Evolutionary conservation across 805 yeast species (phyloP).

Genomic region (Pichia heedii): DNA sequence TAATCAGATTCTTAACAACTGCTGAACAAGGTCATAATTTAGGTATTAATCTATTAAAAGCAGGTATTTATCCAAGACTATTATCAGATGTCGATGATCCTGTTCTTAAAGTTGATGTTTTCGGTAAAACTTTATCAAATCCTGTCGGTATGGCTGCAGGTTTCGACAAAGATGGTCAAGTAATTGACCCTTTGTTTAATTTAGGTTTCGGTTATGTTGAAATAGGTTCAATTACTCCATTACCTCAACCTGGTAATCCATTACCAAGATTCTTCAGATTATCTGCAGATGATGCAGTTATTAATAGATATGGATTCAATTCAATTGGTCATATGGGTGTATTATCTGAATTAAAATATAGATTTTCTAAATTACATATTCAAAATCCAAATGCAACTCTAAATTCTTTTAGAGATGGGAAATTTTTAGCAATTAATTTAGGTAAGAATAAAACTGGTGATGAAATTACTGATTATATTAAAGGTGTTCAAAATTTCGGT

Average conservation of each 20-base stretch:
- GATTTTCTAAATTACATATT: slow-evolving; percentile 40
- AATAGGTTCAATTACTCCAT: slow-evolving; percentile 87
- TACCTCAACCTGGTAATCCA: slow-evolving; percentile 94
- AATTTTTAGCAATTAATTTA: slow-evolving; percentile 70
- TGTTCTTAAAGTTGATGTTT: slow-evolving; percentile 49
- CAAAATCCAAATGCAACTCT: slow-evolving; percentile 16
- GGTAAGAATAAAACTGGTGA: slow-evolving; percentile 93
- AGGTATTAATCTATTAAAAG: slow-evolving; percentile 62
- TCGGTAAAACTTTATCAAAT: slow-evolving; percentile 53
- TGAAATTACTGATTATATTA: slow-evolving; percentile 75
- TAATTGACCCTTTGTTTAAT: slow-evolving; percentile 68
- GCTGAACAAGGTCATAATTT: slow-evolving; percentile 83
- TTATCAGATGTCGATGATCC: slow-evolving; percentile 45
- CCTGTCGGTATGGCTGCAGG: slow-evolving; percentile 97
- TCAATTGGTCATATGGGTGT: slow-evolving; percentile 81
- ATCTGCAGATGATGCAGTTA: slow-evolving; percentile 79
- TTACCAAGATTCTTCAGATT: slow-evolving; percentile 83
- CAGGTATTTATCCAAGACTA: slow-evolving; percentile 58
- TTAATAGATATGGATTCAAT: slow-evolving; percentile 92
- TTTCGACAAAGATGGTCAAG: slow-evolving; percentile 88
- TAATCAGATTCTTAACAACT: slow-evolving; percentile 56
- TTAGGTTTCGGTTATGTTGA: slow-evolving; percentile 86
- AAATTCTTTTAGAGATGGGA: slow-evolving; percentile 48
- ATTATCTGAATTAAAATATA: slow-evolving; percentile 51
- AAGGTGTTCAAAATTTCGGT: slow-evolving; percentile 77